Evolutionary conservation across 768 basidiomycete genomes (phyloP), one percentile per base, ranked within the genome.

Genomic region (Kwoniella newhampshirensis): DNA sequence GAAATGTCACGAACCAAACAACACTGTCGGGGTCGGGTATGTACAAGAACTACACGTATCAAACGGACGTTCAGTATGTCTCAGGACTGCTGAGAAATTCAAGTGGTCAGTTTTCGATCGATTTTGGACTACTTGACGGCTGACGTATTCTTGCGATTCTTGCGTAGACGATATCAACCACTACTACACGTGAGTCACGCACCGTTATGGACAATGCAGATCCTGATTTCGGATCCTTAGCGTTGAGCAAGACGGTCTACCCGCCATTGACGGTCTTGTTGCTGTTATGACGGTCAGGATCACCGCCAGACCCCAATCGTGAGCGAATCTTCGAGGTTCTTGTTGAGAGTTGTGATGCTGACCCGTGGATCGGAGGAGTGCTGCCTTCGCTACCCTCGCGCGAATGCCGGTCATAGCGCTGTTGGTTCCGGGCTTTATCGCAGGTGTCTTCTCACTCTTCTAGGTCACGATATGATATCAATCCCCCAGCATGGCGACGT

Each of bases 221-320:
- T 47, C 30, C 11, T 41, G 39, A 1, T n/a, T n/a, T 18, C 27
- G 32, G 20, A 3, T 44, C 25, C 36, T 8, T 47, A 68, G 63
- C 11, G 71, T 76, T 21, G 63, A 63, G 32, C 43, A 53, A 4
- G 41, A 65, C 20, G 71, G 68, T 30, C 43, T 39, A 11, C 61
- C 70, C 2, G 83, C 89, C 1, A 80, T 85, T 1, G 93, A 97
- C 71, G 93, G 92, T 1, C 78, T 90, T 11, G 87, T 93, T 3
- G 89, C 88, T 0, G 78, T 96, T 1, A 63, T 93, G 63, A 84
- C 84, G 1, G 86, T 92, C 44, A 82, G 81, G 66, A 85, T 94
- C 39, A 81, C 83, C 15, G 54, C 27, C 40, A 20, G 46, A 20
- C 63, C 63, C 11, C n/a, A 52, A 39, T 49, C 53, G 65, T 67